Conservation (phyloP, 1,284 basidiomycete species). For the Austroboletus rostrupii region DNA sequence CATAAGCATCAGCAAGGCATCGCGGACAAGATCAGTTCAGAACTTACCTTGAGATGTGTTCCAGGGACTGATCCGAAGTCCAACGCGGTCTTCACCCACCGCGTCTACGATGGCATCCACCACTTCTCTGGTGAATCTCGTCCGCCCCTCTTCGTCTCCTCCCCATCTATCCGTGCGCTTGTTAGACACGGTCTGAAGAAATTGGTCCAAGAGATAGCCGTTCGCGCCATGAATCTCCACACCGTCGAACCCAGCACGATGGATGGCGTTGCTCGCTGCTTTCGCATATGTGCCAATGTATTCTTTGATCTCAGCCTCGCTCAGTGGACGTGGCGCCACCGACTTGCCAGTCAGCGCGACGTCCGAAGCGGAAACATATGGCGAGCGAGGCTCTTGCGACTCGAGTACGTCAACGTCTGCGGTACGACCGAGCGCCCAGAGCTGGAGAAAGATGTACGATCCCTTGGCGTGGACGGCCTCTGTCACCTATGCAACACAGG, state of each 20-base stretch:
- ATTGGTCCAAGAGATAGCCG: constrained; percentile 27
- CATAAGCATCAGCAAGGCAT: too few relatives aligned
- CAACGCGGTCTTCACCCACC: constrained; percentile 40
- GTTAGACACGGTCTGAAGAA: constrained; percentile 38
- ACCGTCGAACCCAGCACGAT: constrained; percentile 24
- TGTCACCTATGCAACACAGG: constrained; percentile 16
- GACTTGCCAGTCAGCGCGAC: constrained; percentile 31
- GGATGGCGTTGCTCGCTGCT: constrained; percentile 25
- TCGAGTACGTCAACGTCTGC: constrained; percentile 27
- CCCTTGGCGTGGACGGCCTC: constrained; percentile 41
- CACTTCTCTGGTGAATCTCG: constrained; percentile 44
- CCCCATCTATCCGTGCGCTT: constrained; percentile 60
- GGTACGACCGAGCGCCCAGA: constrained; percentile 41
- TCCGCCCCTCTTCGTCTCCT: constrained; percentile 48
- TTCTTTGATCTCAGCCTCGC: constrained; percentile 28
- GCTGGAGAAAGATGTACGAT: too few relatives aligned
- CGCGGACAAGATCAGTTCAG: too few relatives aligned
- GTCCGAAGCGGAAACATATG: constrained; percentile 40
- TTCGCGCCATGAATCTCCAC: constrained; percentile 23
- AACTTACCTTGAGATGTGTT: constrained; percentile 34
- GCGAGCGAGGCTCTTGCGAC: constrained; percentile 21
- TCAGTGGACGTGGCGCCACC: constrained; percentile 26
- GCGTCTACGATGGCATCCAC: constrained; percentile 41
- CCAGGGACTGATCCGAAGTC: constrained; percentile 55
- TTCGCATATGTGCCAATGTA: constrained; percentile 23